A percentile compares a stretch with the other conserved stretches of the same genome.
Conservation (phyloP, 306 rosid species). For the Lithocarpus polystachyus region DNA sequence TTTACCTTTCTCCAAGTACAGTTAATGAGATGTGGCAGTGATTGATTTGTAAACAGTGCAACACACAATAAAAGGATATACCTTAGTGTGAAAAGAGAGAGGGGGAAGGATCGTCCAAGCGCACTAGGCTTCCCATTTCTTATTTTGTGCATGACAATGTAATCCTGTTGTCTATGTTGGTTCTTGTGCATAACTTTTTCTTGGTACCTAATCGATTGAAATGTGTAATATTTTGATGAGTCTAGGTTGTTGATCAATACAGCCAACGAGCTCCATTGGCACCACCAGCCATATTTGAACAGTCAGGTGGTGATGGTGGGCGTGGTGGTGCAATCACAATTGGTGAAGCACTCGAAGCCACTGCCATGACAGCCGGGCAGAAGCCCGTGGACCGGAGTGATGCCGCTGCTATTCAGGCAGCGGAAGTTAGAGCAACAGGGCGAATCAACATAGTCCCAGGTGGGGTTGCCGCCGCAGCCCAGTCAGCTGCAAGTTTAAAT, state of each 20-base stretch:
- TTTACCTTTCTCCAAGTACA: too few relatives aligned
- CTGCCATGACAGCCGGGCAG: conserved; percentile 45
- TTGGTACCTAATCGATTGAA: too few relatives aligned
- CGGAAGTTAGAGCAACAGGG: conserved; percentile 68
- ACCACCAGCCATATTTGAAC: conserved; percentile 20
- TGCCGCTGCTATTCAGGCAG: conserved; percentile 76
- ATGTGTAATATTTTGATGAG: neutral
- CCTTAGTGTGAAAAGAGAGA: too few relatives aligned
- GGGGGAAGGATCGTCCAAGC: too few relatives aligned
- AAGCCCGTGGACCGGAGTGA: conserved; percentile 65
- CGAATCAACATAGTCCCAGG: conserved; percentile 58
- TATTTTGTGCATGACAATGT: too few relatives aligned
- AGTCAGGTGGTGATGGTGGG: neutral
- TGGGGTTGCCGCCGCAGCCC: conserved; percentile 68
- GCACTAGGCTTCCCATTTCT: too few relatives aligned
- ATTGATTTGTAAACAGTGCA: neutral
- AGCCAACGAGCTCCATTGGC: conserved; percentile 29
- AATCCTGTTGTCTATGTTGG: too few relatives aligned
- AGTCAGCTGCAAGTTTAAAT: conserved; percentile 64
- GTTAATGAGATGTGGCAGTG: too few relatives aligned
- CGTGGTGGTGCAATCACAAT: conserved; percentile 46
- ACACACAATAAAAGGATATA: too few relatives aligned
- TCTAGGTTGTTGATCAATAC: conserved; percentile 45
- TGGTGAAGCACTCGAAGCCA: conserved; percentile 76
- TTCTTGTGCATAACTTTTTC: too few relatives aligned